Evolutionary conservation across 495 filamentous ascomycete species (phyloP), one percentile per base, ranked within the genome.

Genomic region (Corynascus novoguineensis): DNA sequence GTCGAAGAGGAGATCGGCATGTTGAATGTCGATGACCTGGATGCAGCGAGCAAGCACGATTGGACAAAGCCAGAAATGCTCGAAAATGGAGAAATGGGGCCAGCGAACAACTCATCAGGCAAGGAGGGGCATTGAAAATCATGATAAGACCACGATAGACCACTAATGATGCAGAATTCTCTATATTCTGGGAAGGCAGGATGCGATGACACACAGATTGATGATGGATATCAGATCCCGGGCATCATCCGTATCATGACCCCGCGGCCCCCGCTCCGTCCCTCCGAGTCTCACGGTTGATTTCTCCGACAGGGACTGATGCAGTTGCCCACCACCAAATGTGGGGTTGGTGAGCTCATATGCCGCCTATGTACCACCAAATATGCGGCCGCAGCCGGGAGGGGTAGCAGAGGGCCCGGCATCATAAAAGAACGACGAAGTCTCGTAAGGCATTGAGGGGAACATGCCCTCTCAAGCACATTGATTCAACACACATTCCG

Each of bases 21-120:
- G 38, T 69, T 95, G 48, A 92, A 90, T 71, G 88, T 84, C 0
- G 89, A 95, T 74, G 87, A 93, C 70, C 65, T 95, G 38, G 64
- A 61, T 34, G 64, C 59, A 3, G 74, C 70, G 4, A 62, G 67
- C 7, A 65, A 54, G 31, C 57, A 47, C 48, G 59, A 70, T 22
- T 76, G 70, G 71, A 71, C 67, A 52, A 62, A 58, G 44, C 40
- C 50, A 4, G 50, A 22, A 17, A 64, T 44, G 17, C 64, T 61
- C 35, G 52, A 47, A 32, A 29, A 9, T 28, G 10, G 15, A 1
- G 40, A 4, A 17, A n/a, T 47, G 14, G 14, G 34, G 11, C 40
- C n/a, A n/a, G n/a, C n/a, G n/a, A n/a, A n/a, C n/a, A n/a, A n/a
- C n/a, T 25, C 10, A 51, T 37, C n/a, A 21, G 31, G 5, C 25